Base-by-base conservation (phyloP, 1,284 basidiomycete species). In the Kalmanozyma brasiliensis region DNA sequence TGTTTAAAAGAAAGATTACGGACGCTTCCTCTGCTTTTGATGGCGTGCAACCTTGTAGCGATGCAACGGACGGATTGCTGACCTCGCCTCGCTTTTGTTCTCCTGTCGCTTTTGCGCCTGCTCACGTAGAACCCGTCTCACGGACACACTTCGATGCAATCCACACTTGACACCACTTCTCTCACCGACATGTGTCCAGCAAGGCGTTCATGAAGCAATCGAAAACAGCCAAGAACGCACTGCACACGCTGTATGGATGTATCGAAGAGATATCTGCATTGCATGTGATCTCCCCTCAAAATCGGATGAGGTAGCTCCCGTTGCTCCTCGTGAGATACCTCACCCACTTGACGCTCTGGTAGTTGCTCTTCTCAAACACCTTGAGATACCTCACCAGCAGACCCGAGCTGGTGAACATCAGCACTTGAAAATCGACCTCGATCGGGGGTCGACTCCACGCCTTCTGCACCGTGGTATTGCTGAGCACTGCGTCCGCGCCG, bases 331-430 rank as follows among this genome's bases (percentile, higher is more conserved):
- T 79, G 29, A 80, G 30, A 46, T 81, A 81, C 24, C 79, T 56
- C 1, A 81, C 78, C 79, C 79, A 80, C 62, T 84, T 84, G 14
- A 84, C 82, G 42, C 78, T 82, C 75, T 92, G 88, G 80, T 98
- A 98, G 75, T 89, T 92, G 82, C 87, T 89, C 86, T 94, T 96
- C 85, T 98, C 96, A 77, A 96, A 97, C 22, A 99, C 94, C 83
- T 98, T 98, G 79, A 99, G 84, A 86, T 97, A 99, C 43, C 95
- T 88, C 16, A 99, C 96, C 49, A 96, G 89, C 74, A 99, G 83
- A 0, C 96, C 96, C 8, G 94, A 97, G 6, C 94, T 88, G 0
- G 95, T 98, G 84, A 97, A 94, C 95, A 98, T 98, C 76, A 98
- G 86, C 56, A 99, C 95, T 84, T 94, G 89, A 84, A 99, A 98